Evolutionary conservation across 23 red algal genomes (phyloP), one percentile per base, ranked within the genome.

Genomic region (Gracilaria domingensis): DNA sequence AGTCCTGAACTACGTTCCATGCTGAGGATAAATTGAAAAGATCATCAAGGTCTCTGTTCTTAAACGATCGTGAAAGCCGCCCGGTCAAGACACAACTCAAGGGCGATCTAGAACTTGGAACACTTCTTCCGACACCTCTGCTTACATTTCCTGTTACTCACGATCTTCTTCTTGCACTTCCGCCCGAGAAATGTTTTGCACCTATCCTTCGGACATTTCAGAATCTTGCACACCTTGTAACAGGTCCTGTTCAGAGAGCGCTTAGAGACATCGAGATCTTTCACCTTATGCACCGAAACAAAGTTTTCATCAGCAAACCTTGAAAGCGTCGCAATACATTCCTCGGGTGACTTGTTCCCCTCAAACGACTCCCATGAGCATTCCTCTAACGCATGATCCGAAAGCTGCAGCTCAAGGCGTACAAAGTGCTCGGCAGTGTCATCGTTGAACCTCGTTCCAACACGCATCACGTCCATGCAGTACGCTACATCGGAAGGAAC

Each of bases 141-240:
- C 4, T 23, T 8, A 26, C 72, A 77, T 42, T 77, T 77, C 39
- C 23, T 77, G 40, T 77, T 77, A 23, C 72, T 51, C n/a, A n/a
- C n/a, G n/a, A n/a, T n/a, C 72, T 77, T 77, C 72, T 77, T 77
- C 72, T 77, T 77, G 21, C 72, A 77, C 72, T 77, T 77, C 72
- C 26, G 50, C 72, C 72, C n/a, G n/a, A n/a, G n/a, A n/a, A n/a
- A n/a, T 77, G 40, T 77, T 77, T 77, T 77, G 72, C 49, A 77
- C 25, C 50, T 77, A 42, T 42, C 49, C 72, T 77, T 77, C 13
- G 50, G 20, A 25, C 72, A 77, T 20, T 77, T 77, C 72, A 26
- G 40, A n/a, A 2, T 9, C 42, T 77, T 77, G 42, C 72, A 77
- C 38, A 28, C 23, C 42, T 77, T 77, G 72, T 51, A 77, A 23